Conservation (phyloP, 352 stramenopile species). For the Globisporangium middletonii region DNA sequence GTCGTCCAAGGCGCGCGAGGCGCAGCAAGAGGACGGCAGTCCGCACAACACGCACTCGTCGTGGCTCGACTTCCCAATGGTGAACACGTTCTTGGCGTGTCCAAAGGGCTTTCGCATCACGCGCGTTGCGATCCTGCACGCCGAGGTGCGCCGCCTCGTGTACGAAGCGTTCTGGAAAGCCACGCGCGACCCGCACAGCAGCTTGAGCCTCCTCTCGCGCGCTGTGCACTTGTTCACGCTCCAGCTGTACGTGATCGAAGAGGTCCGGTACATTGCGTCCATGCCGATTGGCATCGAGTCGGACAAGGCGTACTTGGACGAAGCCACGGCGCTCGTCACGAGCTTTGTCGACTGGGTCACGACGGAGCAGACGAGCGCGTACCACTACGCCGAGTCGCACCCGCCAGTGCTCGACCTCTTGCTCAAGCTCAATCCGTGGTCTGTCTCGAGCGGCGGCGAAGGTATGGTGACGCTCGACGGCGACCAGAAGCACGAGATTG, state of each 20-base stretch:
- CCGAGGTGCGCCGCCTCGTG: constrained; percentile 46
- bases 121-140: constrained; percentile 60
- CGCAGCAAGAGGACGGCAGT: constrained; percentile 50
- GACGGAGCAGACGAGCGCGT: constrained; percentile 31
- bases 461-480: constrained; percentile 64
- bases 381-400: constrained; percentile 23
- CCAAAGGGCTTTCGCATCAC: constrained; percentile 47
- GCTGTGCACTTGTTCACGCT: constrained; percentile 77
- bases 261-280: constrained; percentile 57
- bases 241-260: constrained; percentile 79
- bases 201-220: constrained; percentile 59
- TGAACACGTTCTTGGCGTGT: constrained; percentile 77
- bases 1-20: constrained; percentile 59
- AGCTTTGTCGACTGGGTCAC: constrained; percentile 59
- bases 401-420: constrained; percentile 46
- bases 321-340: constrained; percentile 36
- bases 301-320: constrained; percentile 35
- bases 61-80: constrained; percentile 77
- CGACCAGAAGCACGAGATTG: constrained; percentile 82
- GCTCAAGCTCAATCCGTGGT: constrained; percentile 75
- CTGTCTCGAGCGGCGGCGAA: constrained; percentile 36
- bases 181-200: constrained; percentile 46
- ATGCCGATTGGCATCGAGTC: constrained; percentile 34
- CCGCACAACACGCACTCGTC: constrained; percentile 64
- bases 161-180: constrained; percentile 70